A percentile compares a stretch with the other conserved stretches of the same genome.
Evolutionary conservation across 192 early-diverging fungal genomes (phyloP).

Genomic region (Coemansia sp.): DNA sequence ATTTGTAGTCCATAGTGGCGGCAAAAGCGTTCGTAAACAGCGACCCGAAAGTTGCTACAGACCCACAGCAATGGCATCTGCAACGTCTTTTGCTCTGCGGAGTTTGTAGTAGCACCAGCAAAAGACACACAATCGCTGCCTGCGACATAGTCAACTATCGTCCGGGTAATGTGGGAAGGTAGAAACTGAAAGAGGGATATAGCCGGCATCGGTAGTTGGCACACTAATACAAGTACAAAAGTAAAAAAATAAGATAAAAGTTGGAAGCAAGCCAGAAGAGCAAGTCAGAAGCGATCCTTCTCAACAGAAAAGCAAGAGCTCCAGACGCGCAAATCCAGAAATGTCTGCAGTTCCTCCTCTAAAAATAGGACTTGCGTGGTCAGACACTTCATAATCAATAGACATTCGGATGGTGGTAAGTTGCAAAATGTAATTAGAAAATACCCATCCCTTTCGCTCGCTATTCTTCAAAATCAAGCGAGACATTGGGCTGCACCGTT

Average conservation of each 20-base stretch:
- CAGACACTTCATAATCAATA: no score
- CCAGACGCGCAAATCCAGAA: not conserved
- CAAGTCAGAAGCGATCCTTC: not conserved
- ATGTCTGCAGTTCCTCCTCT: not conserved
- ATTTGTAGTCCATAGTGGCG: not conserved
- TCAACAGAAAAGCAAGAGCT: not conserved
- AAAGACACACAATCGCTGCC: not conserved
- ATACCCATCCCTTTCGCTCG: no score
- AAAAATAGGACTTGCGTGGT: not conserved
- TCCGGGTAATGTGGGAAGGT: not conserved
- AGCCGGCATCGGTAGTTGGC: not conserved
- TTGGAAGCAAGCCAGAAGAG: not conserved
- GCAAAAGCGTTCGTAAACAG: not conserved
- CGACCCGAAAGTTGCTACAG: not conserved
- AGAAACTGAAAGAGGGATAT: not conserved
- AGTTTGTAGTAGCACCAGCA: not conserved
- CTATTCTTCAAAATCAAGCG: not conserved
- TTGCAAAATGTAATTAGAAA: no score
- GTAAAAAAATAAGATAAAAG: not conserved
- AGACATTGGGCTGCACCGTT: not conserved
- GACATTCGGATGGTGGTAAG: no score
- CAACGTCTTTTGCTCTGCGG: not conserved
- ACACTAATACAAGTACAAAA: not conserved
- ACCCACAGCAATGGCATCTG: not conserved
- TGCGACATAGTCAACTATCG: not conserved